Evolutionary conservation across 305 asterid genomes (phyloP).

Genomic region (Rubia peregrina): DNA sequence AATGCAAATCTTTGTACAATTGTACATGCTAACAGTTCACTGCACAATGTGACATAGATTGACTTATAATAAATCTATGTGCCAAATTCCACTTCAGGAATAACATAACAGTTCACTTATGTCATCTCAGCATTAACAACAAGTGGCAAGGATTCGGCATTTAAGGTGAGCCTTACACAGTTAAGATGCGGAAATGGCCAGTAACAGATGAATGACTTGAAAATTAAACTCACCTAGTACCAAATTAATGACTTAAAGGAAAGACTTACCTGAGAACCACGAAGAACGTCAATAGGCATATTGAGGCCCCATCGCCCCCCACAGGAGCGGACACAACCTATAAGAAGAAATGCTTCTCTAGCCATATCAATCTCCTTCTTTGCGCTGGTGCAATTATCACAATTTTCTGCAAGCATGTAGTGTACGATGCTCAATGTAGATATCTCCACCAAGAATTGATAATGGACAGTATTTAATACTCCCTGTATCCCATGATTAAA

Average conservation of each 20-base stretch:
- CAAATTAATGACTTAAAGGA: slow-evolving; percentile 11
- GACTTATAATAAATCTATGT: neutral
- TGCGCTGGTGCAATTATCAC: slow-evolving; percentile 86
- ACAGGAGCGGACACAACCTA: slow-evolving; percentile 77
- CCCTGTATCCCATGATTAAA: neutral
- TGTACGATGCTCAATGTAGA: neutral
- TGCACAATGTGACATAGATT: neutral
- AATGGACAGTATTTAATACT: neutral
- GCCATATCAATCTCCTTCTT: slow-evolving; percentile 68
- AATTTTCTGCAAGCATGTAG: slow-evolving; percentile 54
- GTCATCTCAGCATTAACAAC: slow-evolving; percentile 2
- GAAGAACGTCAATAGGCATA: slow-evolving; percentile 86
- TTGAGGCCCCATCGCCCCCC: slow-evolving; percentile 91
- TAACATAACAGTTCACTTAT: no score
- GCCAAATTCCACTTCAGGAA: neutral
- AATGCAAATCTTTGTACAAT: neutral
- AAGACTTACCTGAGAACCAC: slow-evolving; percentile 88
- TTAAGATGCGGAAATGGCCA: slow-evolving; percentile 2
- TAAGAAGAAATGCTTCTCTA: slow-evolving; percentile 84
- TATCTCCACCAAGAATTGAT: neutral
- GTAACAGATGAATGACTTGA: slow-evolving; percentile 14
- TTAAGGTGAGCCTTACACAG: neutral
- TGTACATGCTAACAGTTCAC: neutral
- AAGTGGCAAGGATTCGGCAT: neutral
- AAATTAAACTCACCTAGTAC: slow-evolving; percentile 40